Percentiles rank a stretch among this genome's conserved stretches.
These are phyloP conservation scores for Euptelea pleiosperma DNA, from an alignment of 164 flowering plant species.

Conservation along the genomic window DNA sequence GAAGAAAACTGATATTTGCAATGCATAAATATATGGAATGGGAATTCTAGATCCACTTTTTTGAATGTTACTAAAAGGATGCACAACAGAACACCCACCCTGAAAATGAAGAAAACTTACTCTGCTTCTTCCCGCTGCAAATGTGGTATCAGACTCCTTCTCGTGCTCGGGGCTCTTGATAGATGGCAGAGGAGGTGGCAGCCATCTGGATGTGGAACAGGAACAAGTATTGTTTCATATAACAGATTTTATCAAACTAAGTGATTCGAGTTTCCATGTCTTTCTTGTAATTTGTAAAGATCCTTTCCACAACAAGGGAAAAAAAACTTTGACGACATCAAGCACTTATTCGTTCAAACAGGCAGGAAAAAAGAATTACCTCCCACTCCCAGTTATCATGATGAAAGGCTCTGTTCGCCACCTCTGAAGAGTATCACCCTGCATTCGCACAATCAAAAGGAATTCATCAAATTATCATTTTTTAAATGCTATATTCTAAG, in stretches of 20 bases:
- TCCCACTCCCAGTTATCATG: conserved; percentile 99
- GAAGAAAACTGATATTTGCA: too few species aligned
- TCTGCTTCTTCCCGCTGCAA: conserved; percentile 97
- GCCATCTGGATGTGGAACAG: conserved; percentile 56
- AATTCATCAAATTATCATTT: not conserved
- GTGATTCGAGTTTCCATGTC: not conserved
- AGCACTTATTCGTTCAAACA: not conserved
- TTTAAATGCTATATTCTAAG: too few species aligned
- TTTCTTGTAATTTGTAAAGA: not conserved
- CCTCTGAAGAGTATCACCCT: conserved; percentile 99
- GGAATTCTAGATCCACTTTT: too few species aligned
- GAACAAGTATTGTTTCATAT: conserved; percentile 1
- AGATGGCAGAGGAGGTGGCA: conserved; percentile 79
- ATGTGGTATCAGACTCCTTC: conserved; percentile 76
- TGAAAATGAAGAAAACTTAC: conserved; percentile 33
- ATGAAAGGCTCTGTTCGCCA: conserved; percentile 99
- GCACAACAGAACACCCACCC: not conserved
- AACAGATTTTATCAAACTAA: not conserved
- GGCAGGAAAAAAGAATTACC: conserved; percentile 49
- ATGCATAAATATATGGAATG: too few species aligned
- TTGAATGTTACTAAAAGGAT: too few species aligned
- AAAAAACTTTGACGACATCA: not conserved
- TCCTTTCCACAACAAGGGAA: not conserved
- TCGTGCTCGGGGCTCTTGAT: conserved; percentile 76
- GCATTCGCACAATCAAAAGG: conserved; percentile 18